A percentile compares a stretch with the other conserved stretches of the same genome.
Conservation (phyloP, 192 early-diverging fungal species). For the Oehlia diaphana region DNA sequence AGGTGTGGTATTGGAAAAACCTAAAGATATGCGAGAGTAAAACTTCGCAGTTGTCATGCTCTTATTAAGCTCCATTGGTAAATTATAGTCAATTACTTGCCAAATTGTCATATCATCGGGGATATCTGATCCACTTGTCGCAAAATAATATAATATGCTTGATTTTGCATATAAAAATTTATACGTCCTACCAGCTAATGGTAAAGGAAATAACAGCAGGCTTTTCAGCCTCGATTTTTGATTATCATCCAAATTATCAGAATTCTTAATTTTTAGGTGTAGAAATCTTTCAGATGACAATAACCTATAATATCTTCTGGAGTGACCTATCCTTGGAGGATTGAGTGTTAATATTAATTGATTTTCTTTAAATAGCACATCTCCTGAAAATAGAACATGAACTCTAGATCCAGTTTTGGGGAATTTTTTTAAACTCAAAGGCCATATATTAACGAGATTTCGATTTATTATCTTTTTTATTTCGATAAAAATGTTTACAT, state of each 20-base stretch:
- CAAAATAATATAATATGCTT: conserved; percentile 31
- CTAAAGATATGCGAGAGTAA: conserved; percentile 34
- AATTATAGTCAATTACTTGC: conserved; percentile 36
- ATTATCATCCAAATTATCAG: background rate
- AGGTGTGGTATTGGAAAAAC: conserved; percentile 35
- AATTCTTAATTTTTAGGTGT: conserved; percentile 18
- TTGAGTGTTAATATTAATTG: conserved; percentile 12
- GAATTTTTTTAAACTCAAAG: background rate
- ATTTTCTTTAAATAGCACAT: background rate
- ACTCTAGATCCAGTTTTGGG: background rate
- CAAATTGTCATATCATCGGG: background rate
- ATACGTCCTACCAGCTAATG: conserved; percentile 30
- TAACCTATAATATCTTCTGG: conserved; percentile 37
- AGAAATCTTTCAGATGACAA: conserved; percentile 35
- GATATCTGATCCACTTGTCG: conserved; percentile 33
- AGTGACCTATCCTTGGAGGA: conserved; percentile 20
- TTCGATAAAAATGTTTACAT: background rate
- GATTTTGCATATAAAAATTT: conserved; percentile 39
- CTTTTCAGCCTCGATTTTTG: background rate
- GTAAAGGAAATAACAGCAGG: conserved; percentile 27
- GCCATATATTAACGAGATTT: background rate
- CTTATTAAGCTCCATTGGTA: conserved; percentile 31
- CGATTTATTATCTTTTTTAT: background rate
- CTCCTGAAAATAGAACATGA: background rate
- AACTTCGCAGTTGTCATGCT: conserved; percentile 34